Percentiles rank a stretch among this genome's conserved stretches.
Evolutionary conservation across 2,329 filamentous ascomycete genomes (phyloP).

Genomic region (Claviceps sp.): DNA sequence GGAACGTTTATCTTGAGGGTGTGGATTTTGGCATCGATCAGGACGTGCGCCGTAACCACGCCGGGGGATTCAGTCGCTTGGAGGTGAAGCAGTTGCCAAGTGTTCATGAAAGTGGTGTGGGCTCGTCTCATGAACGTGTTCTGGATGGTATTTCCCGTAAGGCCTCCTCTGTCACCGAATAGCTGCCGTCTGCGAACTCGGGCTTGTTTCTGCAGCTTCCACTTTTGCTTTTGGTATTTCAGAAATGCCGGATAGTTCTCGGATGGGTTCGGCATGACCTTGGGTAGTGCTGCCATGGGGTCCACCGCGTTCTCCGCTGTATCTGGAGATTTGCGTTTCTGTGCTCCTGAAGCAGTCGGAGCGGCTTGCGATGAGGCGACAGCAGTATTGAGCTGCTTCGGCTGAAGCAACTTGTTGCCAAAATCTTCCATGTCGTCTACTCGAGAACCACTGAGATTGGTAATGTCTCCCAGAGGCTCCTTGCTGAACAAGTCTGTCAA

Average conservation of each 20-base stretch:
- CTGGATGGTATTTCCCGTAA: constrained; percentile 40
- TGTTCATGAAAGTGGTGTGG: constrained; percentile 76
- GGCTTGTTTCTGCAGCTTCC: constrained; percentile 93
- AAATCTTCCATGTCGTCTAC: constrained; percentile 71
- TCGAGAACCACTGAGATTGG: constrained; percentile 43
- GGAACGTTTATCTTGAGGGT: constrained; percentile 78
- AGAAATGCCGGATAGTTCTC: constrained; percentile 83
- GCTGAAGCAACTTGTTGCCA: constrained; percentile 52
- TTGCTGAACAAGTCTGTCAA: constrained; percentile 80
- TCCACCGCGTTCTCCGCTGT: constrained; percentile 51
- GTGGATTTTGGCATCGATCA: constrained; percentile 90
- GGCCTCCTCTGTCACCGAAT: constrained; percentile 68
- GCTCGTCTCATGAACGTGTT: constrained; percentile 81
- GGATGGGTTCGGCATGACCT: constrained; percentile 69
- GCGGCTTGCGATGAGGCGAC: constrained; percentile 42
- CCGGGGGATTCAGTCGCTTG: constrained; percentile 72
- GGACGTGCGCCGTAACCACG: constrained; percentile 73
- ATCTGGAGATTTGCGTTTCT: constrained; percentile 65
- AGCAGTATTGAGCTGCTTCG: constrained; percentile 41
- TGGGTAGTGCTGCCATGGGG: constrained; percentile 70
- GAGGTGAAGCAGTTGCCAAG: constrained; percentile 89
- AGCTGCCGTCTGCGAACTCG: constrained; percentile 74
- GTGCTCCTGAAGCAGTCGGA: constrained; percentile 18
- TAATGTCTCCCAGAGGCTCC: constrained; percentile 59
- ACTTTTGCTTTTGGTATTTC: constrained; percentile 94